Evolutionary conservation across 805 yeast genomes (phyloP).

Genomic region (Candida pini): DNA sequence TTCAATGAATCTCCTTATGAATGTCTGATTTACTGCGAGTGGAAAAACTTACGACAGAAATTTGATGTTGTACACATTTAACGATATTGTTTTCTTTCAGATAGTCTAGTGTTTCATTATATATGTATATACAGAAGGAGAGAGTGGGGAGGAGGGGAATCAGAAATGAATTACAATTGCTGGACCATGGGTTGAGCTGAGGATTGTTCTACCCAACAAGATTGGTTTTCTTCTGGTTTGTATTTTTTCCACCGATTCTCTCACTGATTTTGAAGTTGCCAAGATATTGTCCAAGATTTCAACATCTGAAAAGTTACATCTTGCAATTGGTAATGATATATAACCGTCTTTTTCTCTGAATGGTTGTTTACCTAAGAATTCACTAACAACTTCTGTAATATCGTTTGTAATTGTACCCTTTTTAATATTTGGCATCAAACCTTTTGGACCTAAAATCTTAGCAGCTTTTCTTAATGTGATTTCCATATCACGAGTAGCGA

Average conservation of each 20-base stretch:
- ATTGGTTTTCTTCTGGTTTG: conserved; percentile 66
- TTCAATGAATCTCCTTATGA: no score
- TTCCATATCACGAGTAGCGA: conserved; percentile 80
- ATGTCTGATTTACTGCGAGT: no score
- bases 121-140: neutral
- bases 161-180: conserved; percentile 59
- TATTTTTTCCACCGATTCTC: conserved; percentile 45
- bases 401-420: conserved; percentile 82
- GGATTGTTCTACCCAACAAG: conserved; percentile 59
- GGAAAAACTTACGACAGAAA: no score
- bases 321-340: conserved; percentile 67
- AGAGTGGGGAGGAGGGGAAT: neutral
- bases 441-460: conserved; percentile 80
- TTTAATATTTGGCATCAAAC: conserved; percentile 82
- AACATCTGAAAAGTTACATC: conserved; percentile 69
- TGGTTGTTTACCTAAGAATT: conserved; percentile 61
- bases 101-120: no score
- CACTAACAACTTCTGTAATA: conserved; percentile 44
- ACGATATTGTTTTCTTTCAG: no score
- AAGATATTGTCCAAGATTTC: conserved; percentile 68
- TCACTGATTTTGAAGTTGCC: conserved; percentile 60
- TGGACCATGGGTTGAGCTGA: conserved; percentile 75
- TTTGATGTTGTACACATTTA: no score
- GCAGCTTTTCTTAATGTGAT: conserved; percentile 62
- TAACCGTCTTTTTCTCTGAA: conserved; percentile 68